Conservation (phyloP, 495 filamentous ascomycete species). For the Xanthoparmelia taractica region DNA sequence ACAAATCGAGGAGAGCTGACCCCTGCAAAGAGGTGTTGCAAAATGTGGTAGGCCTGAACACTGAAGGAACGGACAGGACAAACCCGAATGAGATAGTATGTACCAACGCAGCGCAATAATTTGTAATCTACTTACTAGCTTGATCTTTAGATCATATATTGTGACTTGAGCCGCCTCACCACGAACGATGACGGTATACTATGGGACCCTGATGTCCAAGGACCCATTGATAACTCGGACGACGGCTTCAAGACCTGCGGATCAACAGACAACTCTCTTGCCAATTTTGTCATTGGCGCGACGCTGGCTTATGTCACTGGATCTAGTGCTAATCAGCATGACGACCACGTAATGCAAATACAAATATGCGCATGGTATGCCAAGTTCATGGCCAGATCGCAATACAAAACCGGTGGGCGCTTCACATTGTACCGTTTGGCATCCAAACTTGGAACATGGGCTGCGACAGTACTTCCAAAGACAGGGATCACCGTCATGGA, state of each 20-base stretch:
- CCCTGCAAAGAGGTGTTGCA: neutral
- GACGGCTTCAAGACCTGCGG: neutral
- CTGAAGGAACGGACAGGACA: neutral
- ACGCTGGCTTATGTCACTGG: neutral
- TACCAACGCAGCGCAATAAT: neutral
- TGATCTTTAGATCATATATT: neutral
- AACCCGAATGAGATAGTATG: neutral
- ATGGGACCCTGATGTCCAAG: neutral
- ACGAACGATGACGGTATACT: neutral
- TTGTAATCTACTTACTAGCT: neutral
- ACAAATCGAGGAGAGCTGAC: neutral
- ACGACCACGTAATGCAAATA: neutral
- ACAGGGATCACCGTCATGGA: neutral
- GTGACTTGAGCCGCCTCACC: neutral
- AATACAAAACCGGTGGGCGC: neutral
- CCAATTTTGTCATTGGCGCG: neutral
- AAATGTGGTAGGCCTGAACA: slow-evolving; percentile 1
- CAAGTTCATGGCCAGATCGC: neutral
- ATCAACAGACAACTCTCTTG: neutral
- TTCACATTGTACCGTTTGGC: neutral
- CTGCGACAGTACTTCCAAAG: neutral
- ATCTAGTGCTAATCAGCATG: neutral
- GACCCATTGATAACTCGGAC: neutral
- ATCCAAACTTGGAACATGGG: neutral
- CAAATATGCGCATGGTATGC: neutral